Evolutionary conservation across 1,284 basidiomycete species (phyloP).

Genomic region (Caloboletus inedulis): DNA sequence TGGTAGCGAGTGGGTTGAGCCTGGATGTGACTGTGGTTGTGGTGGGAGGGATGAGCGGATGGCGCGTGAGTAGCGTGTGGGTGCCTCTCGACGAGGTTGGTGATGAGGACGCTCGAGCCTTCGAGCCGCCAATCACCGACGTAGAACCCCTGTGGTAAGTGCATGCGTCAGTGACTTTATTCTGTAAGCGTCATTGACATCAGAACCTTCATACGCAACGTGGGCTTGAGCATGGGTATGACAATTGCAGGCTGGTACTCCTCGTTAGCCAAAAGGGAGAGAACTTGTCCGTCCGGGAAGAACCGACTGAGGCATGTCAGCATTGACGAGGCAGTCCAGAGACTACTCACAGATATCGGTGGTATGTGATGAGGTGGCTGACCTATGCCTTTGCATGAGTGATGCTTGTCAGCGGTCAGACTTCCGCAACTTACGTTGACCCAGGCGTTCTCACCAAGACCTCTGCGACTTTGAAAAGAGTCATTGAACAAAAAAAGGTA

Average conservation of each 20-base stretch:
- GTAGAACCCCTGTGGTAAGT: constrained; percentile 53
- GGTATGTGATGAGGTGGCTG: constrained; percentile 76
- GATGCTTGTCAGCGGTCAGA: not conserved
- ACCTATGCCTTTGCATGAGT: constrained; percentile 40
- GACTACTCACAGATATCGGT: constrained; percentile 69
- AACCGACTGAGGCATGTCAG: constrained; percentile 61
- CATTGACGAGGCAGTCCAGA: not conserved
- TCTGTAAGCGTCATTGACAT: not conserved
- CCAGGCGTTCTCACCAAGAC: constrained; percentile 80
- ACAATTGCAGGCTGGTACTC: constrained; percentile 70
- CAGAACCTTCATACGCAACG: constrained; percentile 75
- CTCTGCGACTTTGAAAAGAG: constrained; percentile 55
- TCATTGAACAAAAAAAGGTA: not conserved
- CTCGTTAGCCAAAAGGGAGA: constrained; percentile 86
- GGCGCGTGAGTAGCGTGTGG: constrained; percentile 21
- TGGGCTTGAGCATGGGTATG: constrained; percentile 74
- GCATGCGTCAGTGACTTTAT: constrained; percentile 1
- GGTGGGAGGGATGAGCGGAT: constrained; percentile 21
- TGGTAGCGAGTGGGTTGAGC: constrained; percentile 53
- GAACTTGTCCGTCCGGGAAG: constrained; percentile 81
- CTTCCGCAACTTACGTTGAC: constrained; percentile 59
- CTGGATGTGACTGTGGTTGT: constrained; percentile 4
- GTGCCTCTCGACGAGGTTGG: constrained; percentile 59
- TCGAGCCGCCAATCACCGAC: constrained; percentile 67
- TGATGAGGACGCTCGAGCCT: constrained; percentile 57